phyloP scores from a whole-genome alignment of 2,329 filamentous ascomycete species.

The Talaromyces amestolkiae region DNA sequence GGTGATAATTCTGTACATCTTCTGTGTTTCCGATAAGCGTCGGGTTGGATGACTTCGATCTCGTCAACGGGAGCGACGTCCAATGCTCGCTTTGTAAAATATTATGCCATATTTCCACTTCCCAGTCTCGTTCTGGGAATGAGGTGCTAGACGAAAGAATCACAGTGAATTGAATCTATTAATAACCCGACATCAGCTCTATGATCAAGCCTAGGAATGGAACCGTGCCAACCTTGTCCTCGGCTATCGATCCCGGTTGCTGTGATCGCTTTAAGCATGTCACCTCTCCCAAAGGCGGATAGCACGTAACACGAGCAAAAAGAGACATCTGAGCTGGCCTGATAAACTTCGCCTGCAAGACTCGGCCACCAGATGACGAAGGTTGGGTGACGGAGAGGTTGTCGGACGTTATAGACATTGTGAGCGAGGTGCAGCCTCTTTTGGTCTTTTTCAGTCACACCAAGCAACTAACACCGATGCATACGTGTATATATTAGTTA shows the following conservation, averaged over 20 bases:
- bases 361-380: constrained; percentile 1
- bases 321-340: constrained; percentile 46
- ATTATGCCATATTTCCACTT: constrained; percentile 74
- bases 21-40: constrained; percentile 28
- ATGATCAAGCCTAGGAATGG: not conserved
- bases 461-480: not conserved
- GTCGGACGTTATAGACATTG: constrained; percentile 13
- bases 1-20: constrained; percentile 27
- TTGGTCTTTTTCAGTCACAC: not conserved
- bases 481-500: not conserved
- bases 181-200: not conserved
- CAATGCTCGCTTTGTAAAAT: constrained; percentile 55
- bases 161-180: constrained; percentile 61
- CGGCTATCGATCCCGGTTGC: constrained; percentile 24
- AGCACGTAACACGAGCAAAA: constrained; percentile 58
- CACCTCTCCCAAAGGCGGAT: constrained; percentile 73
- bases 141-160: constrained; percentile 64
- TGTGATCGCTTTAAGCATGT: constrained; percentile 55
- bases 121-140: constrained; percentile 60
- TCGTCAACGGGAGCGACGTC: constrained; percentile 57
- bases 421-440: not conserved
- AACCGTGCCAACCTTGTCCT: constrained; percentile 27
- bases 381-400: constrained; percentile 7
- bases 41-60: constrained; percentile 29
- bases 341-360: constrained; percentile 28